Conservation (phyloP, 352 stramenopile species). For the Phytopythium chamaehyphon region DNA sequence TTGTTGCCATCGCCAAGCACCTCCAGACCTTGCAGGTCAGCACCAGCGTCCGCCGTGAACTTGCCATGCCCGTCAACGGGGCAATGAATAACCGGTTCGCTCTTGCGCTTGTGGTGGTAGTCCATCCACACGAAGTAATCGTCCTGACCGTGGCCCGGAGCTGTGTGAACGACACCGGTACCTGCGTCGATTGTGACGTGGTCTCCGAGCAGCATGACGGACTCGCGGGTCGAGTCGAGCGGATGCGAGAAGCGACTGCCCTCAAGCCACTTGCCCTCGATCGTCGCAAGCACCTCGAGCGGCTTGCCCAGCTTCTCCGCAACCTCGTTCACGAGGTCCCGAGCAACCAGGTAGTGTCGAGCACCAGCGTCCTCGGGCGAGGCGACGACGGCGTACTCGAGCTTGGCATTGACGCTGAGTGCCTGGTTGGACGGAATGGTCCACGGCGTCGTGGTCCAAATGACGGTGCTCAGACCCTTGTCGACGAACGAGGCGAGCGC, state of each 20-base stretch:
- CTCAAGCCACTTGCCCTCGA: conserved; percentile 50
- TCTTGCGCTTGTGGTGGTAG: conserved; percentile 30
- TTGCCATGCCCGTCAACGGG: conserved; percentile 59
- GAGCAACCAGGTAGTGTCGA: conserved; percentile 53
- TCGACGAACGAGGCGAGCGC: conserved; percentile 35
- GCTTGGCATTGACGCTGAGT: conserved; percentile 93
- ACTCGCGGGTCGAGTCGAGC: conserved; percentile 76
- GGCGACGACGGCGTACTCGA: conserved; percentile 93
- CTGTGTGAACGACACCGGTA: conserved; percentile 98
- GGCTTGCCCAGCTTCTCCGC: conserved; percentile 15
- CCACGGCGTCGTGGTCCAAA: conserved; percentile 99
- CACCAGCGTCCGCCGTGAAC: conserved; percentile 91
- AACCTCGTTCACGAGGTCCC: conserved; percentile 48
- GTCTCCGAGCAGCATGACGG: conserved; percentile 89
- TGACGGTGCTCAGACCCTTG: conserved; percentile 50
- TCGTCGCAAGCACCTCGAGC: conserved; percentile 53
- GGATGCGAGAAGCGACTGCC: conserved; percentile 87
- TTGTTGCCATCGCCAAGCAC: conserved; percentile 92
- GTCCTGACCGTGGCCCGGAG: conserved; percentile 97
- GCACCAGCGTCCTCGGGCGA: conserved; percentile 21
- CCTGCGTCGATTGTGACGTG: conserved; percentile 98
- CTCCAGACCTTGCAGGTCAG: conserved; percentile 81
- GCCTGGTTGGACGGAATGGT: conserved; percentile 97
- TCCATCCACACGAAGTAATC: conserved; percentile 87
- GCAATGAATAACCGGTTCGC: conserved; percentile 40